phyloP scores from a whole-genome alignment of 2,329 filamentous ascomycete species.

The Colletotrichum destructivum region DNA sequence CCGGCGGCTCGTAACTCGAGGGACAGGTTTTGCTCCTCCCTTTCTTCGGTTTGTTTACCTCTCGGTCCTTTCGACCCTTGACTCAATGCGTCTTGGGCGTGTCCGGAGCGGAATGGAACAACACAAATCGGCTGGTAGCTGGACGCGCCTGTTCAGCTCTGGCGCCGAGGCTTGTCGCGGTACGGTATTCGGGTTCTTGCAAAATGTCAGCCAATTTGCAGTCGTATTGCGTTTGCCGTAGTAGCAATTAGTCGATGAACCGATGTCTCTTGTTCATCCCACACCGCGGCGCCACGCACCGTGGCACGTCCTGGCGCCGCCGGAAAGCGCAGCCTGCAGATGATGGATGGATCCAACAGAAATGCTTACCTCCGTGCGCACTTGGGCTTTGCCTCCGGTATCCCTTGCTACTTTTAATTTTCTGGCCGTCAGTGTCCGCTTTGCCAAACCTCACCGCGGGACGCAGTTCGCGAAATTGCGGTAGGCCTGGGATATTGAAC shows the following conservation, averaged over 20 bases:
- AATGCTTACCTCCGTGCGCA: conserved; percentile 29
- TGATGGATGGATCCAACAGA: conserved; percentile 20
- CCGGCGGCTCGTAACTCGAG: neutral
- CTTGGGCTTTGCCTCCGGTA: conserved; percentile 4
- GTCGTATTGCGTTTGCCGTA: neutral
- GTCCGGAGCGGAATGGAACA: conserved; percentile 25
- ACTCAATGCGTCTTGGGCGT: conserved; percentile 10
- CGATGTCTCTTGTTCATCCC: conserved; percentile 36
- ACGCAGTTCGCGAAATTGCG: conserved; percentile 19
- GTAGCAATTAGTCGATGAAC: conserved; percentile 3
- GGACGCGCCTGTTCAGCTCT: conserved; percentile 8
- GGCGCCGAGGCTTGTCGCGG: neutral
- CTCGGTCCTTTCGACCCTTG: conserved; percentile 30
- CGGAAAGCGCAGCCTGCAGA: conserved; percentile 26
- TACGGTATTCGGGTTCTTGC: neutral
- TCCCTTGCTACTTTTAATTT: conserved; percentile 27
- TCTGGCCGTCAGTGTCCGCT: conserved; percentile 15
- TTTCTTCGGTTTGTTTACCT: conserved; percentile 1
- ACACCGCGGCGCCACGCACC: conserved; percentile 24
- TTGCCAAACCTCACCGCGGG: neutral
- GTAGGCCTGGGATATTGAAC: conserved; percentile 16
- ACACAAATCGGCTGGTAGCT: conserved; percentile 21
- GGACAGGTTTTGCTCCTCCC: conserved; percentile 7
- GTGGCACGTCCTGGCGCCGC: conserved; percentile 30
- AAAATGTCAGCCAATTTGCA: conserved; percentile 24